phyloP scores from a whole-genome alignment of 1,284 basidiomycete genomes.

The Trichosporon asahii region DNA sequence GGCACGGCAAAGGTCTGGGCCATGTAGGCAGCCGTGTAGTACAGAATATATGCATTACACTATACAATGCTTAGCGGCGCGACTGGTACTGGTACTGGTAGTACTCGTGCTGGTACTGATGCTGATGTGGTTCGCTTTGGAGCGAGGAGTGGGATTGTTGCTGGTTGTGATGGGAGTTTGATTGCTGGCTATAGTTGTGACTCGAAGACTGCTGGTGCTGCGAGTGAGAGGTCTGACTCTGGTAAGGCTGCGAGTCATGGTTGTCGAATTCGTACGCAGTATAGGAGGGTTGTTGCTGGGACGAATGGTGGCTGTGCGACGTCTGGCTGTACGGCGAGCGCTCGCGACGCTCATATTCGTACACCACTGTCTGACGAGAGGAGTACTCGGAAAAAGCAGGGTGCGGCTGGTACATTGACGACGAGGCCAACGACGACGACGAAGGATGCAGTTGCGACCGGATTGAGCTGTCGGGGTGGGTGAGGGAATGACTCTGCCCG shows the following conservation, averaged over 20 bases:
- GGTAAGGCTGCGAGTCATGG: not conserved
- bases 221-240: not conserved
- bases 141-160: not conserved
- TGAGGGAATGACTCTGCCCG: not conserved
- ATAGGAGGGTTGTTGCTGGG: not conserved
- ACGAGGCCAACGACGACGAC: not conserved
- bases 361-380: not conserved
- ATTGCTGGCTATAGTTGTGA: not conserved
- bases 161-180: not conserved
- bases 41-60: not conserved
- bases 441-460: not conserved
- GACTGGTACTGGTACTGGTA: not conserved
- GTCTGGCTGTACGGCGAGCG: not conserved
- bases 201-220: constrained; percentile 1
- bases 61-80: not conserved
- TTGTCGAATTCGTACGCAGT: not conserved
- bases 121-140: not conserved
- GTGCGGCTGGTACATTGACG: not conserved
- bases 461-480: not conserved
- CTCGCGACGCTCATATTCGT: not conserved
- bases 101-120: not conserved
- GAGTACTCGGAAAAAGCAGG: not conserved
- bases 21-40: constrained; percentile 86
- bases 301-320: not conserved
- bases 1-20: constrained; percentile 92